These are phyloP conservation scores for Neonectria hederae DNA, from an alignment of 2,329 filamentous ascomycete genomes.

Conservation along the genomic window DNA sequence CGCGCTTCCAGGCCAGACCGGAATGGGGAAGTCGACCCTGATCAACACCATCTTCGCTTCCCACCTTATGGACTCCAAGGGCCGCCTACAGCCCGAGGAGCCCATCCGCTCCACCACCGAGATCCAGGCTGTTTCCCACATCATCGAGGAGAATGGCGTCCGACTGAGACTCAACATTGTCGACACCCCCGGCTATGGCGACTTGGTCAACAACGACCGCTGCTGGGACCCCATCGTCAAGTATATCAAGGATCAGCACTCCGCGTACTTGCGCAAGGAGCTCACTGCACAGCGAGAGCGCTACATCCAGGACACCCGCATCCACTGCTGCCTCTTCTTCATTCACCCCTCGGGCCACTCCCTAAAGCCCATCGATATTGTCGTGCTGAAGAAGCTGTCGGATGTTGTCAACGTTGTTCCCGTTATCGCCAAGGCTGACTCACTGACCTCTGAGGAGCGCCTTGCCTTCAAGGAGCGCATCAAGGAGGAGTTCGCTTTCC, in stretches of 20 bases:
- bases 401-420: conserved; percentile 99
- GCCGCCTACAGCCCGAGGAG: conserved; percentile 91
- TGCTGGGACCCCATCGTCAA: conserved; percentile 99
- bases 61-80: conserved; percentile 99
- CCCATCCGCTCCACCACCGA: conserved; percentile 94
- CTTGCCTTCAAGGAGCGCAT: conserved; percentile 98
- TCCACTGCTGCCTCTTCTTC: conserved; percentile 99
- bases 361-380: conserved; percentile 98
- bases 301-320: conserved; percentile 98
- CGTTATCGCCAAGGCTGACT: conserved; percentile 98
- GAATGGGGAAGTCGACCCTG: conserved; percentile 97
- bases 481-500: conserved; percentile 99
- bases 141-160: conserved; percentile 99
- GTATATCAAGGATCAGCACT: conserved; percentile 99
- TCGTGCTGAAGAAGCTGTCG: conserved; percentile 98
- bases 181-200: conserved; percentile 97
- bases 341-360: conserved; percentile 98
- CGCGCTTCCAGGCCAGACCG: conserved; percentile 81
- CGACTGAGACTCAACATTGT: conserved; percentile 98
- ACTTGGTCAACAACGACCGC: conserved; percentile 99
- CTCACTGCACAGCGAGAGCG: conserved; percentile 98
- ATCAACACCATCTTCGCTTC: conserved; percentile 99
- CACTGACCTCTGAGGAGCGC: conserved; percentile 93
- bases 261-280: conserved; percentile 98
- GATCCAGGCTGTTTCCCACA: conserved; percentile 97